A percentile compares a stretch with the other conserved stretches of the same genome.
phyloP scores from a whole-genome alignment of 805 yeast species.

The Lipomyces chichibuensis region DNA sequence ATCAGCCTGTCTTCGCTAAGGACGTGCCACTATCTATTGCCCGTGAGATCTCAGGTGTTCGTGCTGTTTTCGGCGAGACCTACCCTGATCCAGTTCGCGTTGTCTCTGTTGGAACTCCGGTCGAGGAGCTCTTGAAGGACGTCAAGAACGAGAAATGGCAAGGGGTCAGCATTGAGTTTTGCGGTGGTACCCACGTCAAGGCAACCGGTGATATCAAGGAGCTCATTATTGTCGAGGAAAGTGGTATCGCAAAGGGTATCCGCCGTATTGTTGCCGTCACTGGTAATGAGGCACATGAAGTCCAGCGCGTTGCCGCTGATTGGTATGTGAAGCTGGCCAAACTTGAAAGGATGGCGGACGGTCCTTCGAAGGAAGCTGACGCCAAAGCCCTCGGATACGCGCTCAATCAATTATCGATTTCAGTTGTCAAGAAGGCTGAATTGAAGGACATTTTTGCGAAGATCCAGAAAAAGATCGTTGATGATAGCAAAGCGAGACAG shows the following conservation, averaged over 20 bases:
- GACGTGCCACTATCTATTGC: constrained; percentile 80
- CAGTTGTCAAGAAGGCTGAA: constrained; percentile 76
- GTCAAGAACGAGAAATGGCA: constrained; percentile 79
- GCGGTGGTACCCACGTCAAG: constrained; percentile 98
- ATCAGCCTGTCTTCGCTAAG: constrained; percentile 74
- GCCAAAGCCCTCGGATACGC: constrained; percentile 83
- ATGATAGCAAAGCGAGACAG: constrained; percentile 82
- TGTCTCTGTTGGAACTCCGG: constrained; percentile 90
- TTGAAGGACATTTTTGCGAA: constrained; percentile 73
- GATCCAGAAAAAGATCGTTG: constrained; percentile 85
- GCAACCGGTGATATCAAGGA: constrained; percentile 93
- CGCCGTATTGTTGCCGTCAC: constrained; percentile 98
- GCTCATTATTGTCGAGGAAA: constrained; percentile 86
- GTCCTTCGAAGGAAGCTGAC: constrained; percentile 75
- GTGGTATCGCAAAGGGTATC: constrained; percentile 98
- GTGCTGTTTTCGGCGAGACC: constrained; percentile 98
- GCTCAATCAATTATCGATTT: constrained; percentile 78
- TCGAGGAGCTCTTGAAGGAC: constrained; percentile 72
- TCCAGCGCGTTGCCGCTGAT: constrained; percentile 79
- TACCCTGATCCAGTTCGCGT: constrained; percentile 99
- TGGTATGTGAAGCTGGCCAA: constrained; percentile 63
- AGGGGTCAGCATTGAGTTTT: constrained; percentile 83
- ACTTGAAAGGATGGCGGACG: constrained; percentile 67
- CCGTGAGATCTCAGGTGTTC: constrained; percentile 74
- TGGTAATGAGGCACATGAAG: constrained; percentile 86